These are phyloP conservation scores for Anisodus tanguticus DNA, from an alignment of 257 asterid species.

Conservation along the genomic window DNA sequence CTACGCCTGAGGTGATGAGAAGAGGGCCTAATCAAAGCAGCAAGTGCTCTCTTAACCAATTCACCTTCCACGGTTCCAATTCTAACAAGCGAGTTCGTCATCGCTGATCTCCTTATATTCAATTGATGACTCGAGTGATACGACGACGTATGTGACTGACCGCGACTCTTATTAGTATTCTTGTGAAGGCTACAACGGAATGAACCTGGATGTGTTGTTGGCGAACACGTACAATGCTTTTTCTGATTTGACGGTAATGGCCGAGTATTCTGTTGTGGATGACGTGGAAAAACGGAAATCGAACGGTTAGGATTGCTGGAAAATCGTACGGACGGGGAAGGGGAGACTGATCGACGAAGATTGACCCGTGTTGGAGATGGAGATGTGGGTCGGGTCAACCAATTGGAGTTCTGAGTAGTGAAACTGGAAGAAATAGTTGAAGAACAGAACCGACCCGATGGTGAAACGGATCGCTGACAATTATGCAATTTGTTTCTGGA, in stretches of 20 bases:
- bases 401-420: slow-evolving; percentile 29
- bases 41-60: slow-evolving; percentile 72
- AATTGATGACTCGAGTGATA: slow-evolving; percentile 61
- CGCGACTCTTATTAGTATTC: background rate
- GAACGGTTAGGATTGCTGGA: slow-evolving; percentile 49
- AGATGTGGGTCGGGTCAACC: slow-evolving; percentile 60
- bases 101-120: slow-evolving; percentile 89
- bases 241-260: slow-evolving; percentile 43
- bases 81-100: slow-evolving; percentile 88
- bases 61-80: slow-evolving; percentile 96
- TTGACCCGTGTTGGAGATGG: slow-evolving; percentile 84
- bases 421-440: slow-evolving; percentile 57
- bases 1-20: slow-evolving; percentile 82
- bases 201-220: slow-evolving; percentile 50
- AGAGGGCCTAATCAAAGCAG: slow-evolving; percentile 85
- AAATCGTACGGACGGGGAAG: slow-evolving; percentile 65
- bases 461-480: slow-evolving; percentile 65
- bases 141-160: slow-evolving; percentile 37
- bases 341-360: slow-evolving; percentile 67
- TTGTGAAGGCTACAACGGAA: slow-evolving; percentile 48
- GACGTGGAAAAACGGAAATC: slow-evolving; percentile 46
- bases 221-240: slow-evolving; percentile 47
- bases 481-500: background rate
- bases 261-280: slow-evolving; percentile 30
- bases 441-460: slow-evolving; percentile 71